phyloP scores from a whole-genome alignment of 176 grass and related monocot genomes.

The Hsuehochloa calcarea region DNA sequence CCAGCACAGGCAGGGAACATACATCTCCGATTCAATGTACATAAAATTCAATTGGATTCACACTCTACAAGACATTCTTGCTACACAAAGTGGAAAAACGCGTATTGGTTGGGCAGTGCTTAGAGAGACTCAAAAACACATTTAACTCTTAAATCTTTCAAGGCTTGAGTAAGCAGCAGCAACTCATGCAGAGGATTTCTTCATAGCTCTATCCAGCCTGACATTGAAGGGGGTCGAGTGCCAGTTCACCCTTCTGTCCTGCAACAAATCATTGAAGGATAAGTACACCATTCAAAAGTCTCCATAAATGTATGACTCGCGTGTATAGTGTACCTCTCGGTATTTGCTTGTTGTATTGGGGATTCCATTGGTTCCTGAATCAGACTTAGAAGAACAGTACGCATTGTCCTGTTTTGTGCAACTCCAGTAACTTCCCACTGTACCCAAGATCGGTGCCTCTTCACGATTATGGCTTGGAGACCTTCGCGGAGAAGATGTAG shows the following conservation, averaged over 20 bases:
- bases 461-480: conserved; percentile 54
- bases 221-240: conserved; percentile 60
- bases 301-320: background rate
- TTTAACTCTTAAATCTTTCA: background rate
- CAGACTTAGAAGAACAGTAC: conserved; percentile 42
- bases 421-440: conserved; percentile 80
- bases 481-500: conserved; percentile 54
- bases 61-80: background rate
- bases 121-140: background rate
- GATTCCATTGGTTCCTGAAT: conserved; percentile 47
- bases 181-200: conserved; percentile 38
- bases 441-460: conserved; percentile 59
- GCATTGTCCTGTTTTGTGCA: conserved; percentile 28
- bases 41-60: conserved; percentile 1
- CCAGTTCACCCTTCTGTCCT: conserved; percentile 65
- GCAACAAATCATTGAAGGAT: conserved; percentile 20
- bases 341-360: conserved; percentile 68
- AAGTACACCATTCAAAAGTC: background rate
- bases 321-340: conserved; percentile 48
- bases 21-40: conserved; percentile 24
- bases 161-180: background rate
- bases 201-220: conserved; percentile 54
- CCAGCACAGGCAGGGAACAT: background rate
- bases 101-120: background rate
- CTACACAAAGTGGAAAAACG: conserved; percentile 3